Evolutionary conservation across 768 basidiomycete genomes (phyloP).

Genomic region (Epithele typhae): DNA sequence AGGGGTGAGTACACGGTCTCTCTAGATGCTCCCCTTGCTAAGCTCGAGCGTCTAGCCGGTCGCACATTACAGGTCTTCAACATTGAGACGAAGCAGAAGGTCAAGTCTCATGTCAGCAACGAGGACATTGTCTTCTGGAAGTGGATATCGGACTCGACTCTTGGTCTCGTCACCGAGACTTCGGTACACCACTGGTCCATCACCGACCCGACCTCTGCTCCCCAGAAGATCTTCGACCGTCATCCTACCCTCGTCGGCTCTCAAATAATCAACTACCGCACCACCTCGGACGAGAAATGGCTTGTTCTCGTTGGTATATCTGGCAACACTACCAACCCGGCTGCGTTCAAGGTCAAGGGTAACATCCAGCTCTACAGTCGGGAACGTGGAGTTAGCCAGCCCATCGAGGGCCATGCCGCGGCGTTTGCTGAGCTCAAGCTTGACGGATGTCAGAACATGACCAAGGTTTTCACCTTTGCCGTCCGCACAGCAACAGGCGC

Average conservation of each 20-base stretch:
- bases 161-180: conserved; percentile 94
- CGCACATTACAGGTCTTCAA: conserved; percentile 98
- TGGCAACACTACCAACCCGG: conserved; percentile 86
- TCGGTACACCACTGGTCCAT: conserved; percentile 92
- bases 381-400: conserved; percentile 91
- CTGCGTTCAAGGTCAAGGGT: conserved; percentile 98
- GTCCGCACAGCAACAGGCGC: conserved; percentile 96
- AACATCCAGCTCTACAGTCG: conserved; percentile 95
- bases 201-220: conserved; percentile 66
- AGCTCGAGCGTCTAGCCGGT: conserved; percentile 49
- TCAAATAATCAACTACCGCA: conserved; percentile 98
- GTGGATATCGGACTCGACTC: conserved; percentile 88
- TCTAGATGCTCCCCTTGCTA: conserved; percentile 1
- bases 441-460: conserved; percentile 80
- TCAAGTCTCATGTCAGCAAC: conserved; percentile 90
- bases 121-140: conserved; percentile 99
- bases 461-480: conserved; percentile 93
- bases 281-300: conserved; percentile 94
- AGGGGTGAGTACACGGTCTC: conserved; percentile 54
- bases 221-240: conserved; percentile 94
- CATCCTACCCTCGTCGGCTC: conserved; percentile 91
- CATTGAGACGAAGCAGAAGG: conserved; percentile 95
- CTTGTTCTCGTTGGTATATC: conserved; percentile 94
- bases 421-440: conserved; percentile 90
- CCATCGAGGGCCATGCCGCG: conserved; percentile 98